Conservation (phyloP, 306 rosid genomes). For the Quercus gilva region DNA sequence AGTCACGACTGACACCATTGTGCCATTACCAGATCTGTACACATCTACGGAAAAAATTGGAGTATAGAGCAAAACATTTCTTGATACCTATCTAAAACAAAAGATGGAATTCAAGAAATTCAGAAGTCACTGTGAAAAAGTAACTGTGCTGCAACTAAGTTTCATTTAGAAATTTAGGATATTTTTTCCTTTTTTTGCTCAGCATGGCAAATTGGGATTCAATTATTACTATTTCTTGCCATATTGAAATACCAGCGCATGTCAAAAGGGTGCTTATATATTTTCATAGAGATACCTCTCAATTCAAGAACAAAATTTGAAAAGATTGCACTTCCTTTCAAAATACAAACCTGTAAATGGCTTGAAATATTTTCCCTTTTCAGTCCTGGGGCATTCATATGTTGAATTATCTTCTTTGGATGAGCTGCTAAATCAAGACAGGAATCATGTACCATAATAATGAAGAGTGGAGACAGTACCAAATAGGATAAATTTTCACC, state of each 20-base stretch:
- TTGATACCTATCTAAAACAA: no score
- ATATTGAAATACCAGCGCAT: background rate
- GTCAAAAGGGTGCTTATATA: background rate
- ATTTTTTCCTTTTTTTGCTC: no score
- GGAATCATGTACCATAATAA: constrained; percentile 1
- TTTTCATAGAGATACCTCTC: background rate
- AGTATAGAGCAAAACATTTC: no score
- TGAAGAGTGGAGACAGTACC: background rate
- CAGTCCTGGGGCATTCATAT: constrained; percentile 41
- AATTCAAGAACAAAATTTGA: background rate
- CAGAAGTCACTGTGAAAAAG: no score
- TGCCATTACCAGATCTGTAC: no score
- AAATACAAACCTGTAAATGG: constrained; percentile 43
- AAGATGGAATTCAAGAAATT: no score
- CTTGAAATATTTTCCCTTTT: constrained; percentile 24
- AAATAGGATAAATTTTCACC: no score
- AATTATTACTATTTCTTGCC: background rate
- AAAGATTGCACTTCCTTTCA: background rate
- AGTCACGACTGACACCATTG: no score
- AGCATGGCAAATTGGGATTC: background rate
- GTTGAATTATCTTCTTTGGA: constrained; percentile 35
- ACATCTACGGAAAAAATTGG: no score
- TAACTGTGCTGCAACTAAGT: no score
- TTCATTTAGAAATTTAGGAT: no score
- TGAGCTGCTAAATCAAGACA: constrained; percentile 34